Evolutionary conservation across 192 early-diverging fungal species (phyloP), one percentile per base, ranked within the genome.

Genomic region (Entophlyctis luteolus): DNA sequence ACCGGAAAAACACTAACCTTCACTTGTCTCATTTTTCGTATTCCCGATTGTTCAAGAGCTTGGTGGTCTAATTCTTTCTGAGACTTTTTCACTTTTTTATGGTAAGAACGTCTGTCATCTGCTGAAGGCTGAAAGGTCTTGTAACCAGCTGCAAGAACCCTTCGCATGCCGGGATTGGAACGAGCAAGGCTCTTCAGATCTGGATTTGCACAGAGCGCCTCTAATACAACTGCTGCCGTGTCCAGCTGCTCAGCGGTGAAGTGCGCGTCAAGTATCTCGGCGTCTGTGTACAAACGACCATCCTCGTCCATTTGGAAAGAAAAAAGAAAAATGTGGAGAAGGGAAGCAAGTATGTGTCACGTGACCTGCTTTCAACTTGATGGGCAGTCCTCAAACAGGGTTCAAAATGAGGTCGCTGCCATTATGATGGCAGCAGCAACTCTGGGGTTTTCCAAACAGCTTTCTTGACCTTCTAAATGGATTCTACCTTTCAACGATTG

Each of bases 21-120:
- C 47, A 75, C 69, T 23, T 73, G 72, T 8, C 80, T 59, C 72
- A 75, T 70, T 57, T 73, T 67, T 3, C 78, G 53, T 25, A 79
- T 83, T 2, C 74, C 72, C 16, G 73, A 52, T 10, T 63, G 68
- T 2, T 68, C 73, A 27, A 84, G 49, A 2, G 57, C 12, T 12
- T 38, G 37, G 10, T 48, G 59, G 48, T 84, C 80, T 14, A 60
- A n/a, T 33, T 81, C 67, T 28, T 62, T 62, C 29, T 42, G 48
- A 3, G 48, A 57, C 38, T 75, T 60, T 45, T 67, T 52, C 33
- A 49, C 36, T 28, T 67, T 29, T 48, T 57, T 63, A 22, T 57
- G 32, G 23, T 52, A 32, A 4, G 50, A 52, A 6, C 53, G 63
- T 47, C 72, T 36, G 27, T 78, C 79, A 25, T 78, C 73, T 6